Evolutionary conservation across 2,329 filamentous ascomycete genomes (phyloP).

Genomic region (Cytospora chrysosperma): DNA sequence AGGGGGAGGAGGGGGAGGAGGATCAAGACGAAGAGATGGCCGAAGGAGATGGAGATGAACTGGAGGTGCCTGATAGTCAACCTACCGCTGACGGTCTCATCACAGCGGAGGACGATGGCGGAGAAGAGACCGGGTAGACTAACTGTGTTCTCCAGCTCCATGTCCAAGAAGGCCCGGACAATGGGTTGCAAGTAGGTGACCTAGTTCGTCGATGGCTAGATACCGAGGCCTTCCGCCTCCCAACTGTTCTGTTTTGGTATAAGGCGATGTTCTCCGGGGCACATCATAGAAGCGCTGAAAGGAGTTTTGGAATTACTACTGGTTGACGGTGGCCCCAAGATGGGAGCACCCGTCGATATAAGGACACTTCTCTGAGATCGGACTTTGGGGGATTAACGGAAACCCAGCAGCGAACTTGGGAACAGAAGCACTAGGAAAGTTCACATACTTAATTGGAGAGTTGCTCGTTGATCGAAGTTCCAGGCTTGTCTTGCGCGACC

Average conservation of each 20-base stretch:
- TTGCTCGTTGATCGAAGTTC: not conserved
- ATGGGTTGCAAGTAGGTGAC: not conserved
- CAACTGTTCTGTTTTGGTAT: not conserved
- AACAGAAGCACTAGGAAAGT: not conserved
- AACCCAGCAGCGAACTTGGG: not conserved
- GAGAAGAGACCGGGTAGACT: slow-evolving; percentile 9
- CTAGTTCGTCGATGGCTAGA: not conserved
- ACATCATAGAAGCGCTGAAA: not conserved
- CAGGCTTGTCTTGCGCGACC: not conserved
- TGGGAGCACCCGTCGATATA: not conserved
- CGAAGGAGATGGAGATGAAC: slow-evolving; percentile 25
- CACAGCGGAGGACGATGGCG: not conserved
- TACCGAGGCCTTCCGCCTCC: not conserved
- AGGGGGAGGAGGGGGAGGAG: slow-evolving; percentile 20
- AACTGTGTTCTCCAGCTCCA: not conserved
- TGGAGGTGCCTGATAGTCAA: slow-evolving; percentile 19
- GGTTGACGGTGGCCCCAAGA: no score
- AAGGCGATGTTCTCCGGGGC: not conserved
- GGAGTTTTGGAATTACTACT: not conserved
- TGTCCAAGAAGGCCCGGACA: not conserved
- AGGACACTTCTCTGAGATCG: not conserved
- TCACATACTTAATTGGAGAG: not conserved
- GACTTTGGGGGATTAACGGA: not conserved
- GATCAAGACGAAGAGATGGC: slow-evolving; percentile 29
- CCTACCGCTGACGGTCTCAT: not conserved